phyloP scores from a whole-genome alignment of 1,284 basidiomycete species.

The Pseudozyma hubeiensis region DNA sequence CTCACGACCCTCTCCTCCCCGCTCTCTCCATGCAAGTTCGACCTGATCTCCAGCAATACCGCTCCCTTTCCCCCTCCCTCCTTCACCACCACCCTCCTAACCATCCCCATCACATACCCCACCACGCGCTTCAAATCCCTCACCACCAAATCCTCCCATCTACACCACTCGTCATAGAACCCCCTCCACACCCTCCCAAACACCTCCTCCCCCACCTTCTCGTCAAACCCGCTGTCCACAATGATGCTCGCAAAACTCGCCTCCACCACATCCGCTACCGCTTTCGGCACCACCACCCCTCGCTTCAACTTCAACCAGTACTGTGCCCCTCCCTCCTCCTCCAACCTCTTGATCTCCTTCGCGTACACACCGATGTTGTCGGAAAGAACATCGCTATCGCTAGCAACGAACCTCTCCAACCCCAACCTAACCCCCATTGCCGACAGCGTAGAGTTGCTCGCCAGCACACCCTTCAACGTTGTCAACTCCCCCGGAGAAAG shows the following conservation, averaged over 20 bases:
- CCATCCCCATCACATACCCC: not conserved
- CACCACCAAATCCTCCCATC: slow-evolving; percentile 16
- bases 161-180: slow-evolving; percentile 30
- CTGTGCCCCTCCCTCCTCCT: slow-evolving; percentile 2
- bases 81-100: not conserved
- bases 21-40: slow-evolving; percentile 4
- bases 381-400: slow-evolving; percentile 9
- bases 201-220: not conserved
- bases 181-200: slow-evolving; percentile 38
- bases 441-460: slow-evolving; percentile 32
- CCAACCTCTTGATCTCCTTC: not conserved
- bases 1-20: not conserved
- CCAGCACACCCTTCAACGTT: slow-evolving; percentile 32
- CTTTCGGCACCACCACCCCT: slow-evolving; percentile 23
- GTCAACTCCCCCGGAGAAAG: slow-evolving; percentile 46
- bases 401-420: slow-evolving; percentile 29
- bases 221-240: slow-evolving; percentile 50
- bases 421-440: slow-evolving; percentile 29
- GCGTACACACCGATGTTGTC: slow-evolving; percentile 5
- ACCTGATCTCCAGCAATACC: not conserved
- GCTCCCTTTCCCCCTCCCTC: not conserved
- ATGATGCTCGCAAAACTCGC: slow-evolving; percentile 45
- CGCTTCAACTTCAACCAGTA: slow-evolving; percentile 23
- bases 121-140: slow-evolving; percentile 11
- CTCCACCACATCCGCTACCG: slow-evolving; percentile 53